phyloP scores from a whole-genome alignment of 164 flowering plant species.

The Euptelea pleiosperma region DNA sequence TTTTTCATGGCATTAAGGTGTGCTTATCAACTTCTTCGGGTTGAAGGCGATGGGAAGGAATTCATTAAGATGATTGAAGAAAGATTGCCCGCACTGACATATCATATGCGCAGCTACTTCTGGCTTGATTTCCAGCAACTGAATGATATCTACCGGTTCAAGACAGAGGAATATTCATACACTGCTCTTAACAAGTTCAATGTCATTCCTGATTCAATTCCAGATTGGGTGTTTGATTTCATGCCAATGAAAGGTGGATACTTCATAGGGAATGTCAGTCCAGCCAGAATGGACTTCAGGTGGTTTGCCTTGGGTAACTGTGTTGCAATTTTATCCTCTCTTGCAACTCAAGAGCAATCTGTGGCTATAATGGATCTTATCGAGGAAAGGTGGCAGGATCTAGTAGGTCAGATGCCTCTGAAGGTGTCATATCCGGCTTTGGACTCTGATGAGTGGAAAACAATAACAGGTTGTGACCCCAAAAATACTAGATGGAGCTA shows the following conservation, averaged over 20 bases:
- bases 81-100: conserved; percentile 2
- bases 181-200: conserved; percentile 13
- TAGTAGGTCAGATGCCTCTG: conserved; percentile 54
- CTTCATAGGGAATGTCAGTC: conserved; percentile 15
- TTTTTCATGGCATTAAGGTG: conserved; percentile 15
- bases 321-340: conserved; percentile 8
- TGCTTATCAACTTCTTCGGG: not conserved
- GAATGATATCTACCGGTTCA: conserved; percentile 12
- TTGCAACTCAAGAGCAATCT: conserved; percentile 11
- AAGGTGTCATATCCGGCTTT: conserved; percentile 60
- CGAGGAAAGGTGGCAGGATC: conserved; percentile 62
- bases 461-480: conserved; percentile 33
- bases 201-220: conserved; percentile 15
- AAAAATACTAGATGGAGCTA: no score
- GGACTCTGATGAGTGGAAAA: conserved; percentile 58
- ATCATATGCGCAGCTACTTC: conserved; percentile 11
- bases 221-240: conserved; percentile 20
- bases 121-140: conserved; percentile 13
- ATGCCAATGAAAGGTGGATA: conserved; percentile 14
- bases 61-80: conserved; percentile 7
- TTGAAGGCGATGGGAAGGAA: conserved; percentile 7
- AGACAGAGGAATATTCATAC: conserved; percentile 22
- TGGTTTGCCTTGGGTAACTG: conserved; percentile 16
- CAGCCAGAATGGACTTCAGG: conserved; percentile 15
- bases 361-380: conserved; percentile 21